A percentile compares a stretch with the other conserved stretches of the same genome.
Evolutionary conservation across 2,329 filamentous ascomycete genomes (phyloP).

Genomic region (Falciphora oryzae): DNA sequence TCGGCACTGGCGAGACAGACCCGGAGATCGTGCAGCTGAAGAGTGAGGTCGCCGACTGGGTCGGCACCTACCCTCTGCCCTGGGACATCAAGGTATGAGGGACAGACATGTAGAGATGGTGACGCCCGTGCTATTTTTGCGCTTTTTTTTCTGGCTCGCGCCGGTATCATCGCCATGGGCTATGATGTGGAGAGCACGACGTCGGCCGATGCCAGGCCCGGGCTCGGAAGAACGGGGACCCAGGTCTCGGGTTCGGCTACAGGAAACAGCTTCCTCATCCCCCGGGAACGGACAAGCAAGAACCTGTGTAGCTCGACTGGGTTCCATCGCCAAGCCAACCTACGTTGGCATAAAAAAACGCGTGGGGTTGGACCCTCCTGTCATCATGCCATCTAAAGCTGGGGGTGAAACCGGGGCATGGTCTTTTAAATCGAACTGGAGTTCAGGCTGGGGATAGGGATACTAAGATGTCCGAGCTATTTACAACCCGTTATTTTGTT

Average conservation of each 20-base stretch:
- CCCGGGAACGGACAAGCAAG: no score
- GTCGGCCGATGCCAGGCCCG: not conserved
- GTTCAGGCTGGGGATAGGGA: not conserved
- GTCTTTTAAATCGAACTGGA: not conserved
- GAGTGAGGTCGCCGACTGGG: slow-evolving; percentile 73
- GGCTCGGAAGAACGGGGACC: not conserved
- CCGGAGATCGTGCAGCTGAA: slow-evolving; percentile 67
- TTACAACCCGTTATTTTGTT: not conserved
- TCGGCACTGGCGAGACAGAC: slow-evolving; percentile 62
- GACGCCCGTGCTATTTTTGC: not conserved
- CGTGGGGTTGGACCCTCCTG: not conserved
- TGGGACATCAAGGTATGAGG: slow-evolving; percentile 43
- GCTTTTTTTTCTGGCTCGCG: not conserved
- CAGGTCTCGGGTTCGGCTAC: not conserved
- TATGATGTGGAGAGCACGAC: not conserved
- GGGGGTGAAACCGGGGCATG: not conserved
- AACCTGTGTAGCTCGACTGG: not conserved
- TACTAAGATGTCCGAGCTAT: not conserved
- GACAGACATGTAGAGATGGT: not conserved
- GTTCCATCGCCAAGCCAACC: not conserved
- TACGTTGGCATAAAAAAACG: not conserved
- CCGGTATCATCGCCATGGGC: not conserved
- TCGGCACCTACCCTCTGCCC: slow-evolving; percentile 65
- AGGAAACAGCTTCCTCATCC: not conserved
- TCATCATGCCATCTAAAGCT: not conserved